These are phyloP conservation scores for Aristolochia fimbriata DNA, from an alignment of 164 flowering plant genomes.

Conservation along the genomic window DNA sequence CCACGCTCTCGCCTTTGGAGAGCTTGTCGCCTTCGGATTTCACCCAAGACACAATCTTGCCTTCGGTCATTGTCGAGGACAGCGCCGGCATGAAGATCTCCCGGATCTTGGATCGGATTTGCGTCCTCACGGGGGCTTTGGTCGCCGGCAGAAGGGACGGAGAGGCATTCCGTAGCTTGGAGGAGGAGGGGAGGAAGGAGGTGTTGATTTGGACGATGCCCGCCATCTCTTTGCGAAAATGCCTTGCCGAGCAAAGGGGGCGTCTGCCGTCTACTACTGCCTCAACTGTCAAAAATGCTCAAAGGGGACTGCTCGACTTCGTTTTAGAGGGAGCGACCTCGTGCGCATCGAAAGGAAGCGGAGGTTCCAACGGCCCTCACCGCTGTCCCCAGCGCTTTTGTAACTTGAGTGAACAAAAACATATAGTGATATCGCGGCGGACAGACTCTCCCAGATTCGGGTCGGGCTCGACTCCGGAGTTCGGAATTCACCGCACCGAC, in stretches of 20 bases:
- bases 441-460: no score
- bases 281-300: neutral
- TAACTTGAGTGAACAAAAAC: no score
- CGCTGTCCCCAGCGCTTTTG: no score
- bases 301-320: neutral
- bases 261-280: neutral
- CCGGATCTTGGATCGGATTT: constrained; percentile 66
- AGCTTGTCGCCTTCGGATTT: constrained; percentile 93
- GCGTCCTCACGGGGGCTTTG: constrained; percentile 4
- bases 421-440: no score
- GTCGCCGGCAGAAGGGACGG: neutral
- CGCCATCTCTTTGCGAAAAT: constrained; percentile 25
- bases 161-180: constrained; percentile 17
- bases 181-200: constrained; percentile 44
- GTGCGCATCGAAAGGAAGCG: constrained; percentile 45
- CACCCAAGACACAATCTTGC: constrained; percentile 88
- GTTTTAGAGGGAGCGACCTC: constrained; percentile 11
- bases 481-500: no score
- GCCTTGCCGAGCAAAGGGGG: neutral
- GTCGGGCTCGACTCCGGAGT: no score
- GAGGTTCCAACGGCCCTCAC: constrained; percentile 27
- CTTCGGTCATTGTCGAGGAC: constrained; percentile 98
- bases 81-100: constrained; percentile 99
- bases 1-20: constrained; percentile 86
- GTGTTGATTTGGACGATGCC: constrained; percentile 36